phyloP scores from a whole-genome alignment of 768 basidiomycete genomes.

The Coprinopsis marcescibilis region DNA sequence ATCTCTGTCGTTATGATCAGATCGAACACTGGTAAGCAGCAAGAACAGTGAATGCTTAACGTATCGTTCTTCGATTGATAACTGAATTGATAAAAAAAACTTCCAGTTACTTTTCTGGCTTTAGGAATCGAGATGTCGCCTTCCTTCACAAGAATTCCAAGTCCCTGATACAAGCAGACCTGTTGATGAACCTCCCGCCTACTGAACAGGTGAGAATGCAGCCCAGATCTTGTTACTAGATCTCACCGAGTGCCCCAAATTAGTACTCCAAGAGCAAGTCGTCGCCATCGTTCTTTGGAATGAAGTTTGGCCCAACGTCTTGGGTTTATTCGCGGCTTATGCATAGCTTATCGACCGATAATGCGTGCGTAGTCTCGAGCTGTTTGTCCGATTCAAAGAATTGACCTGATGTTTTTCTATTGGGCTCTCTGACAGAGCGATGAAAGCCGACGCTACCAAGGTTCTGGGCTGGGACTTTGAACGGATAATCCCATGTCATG shows the following conservation, averaged over 20 bases:
- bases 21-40: conserved; percentile 49
- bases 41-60: too few relatives aligned
- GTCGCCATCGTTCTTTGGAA: conserved; percentile 19
- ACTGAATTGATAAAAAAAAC: background rate
- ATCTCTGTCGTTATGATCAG: conserved; percentile 17
- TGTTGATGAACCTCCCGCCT: conserved; percentile 77
- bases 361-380: conserved; percentile 27
- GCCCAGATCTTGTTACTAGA: background rate
- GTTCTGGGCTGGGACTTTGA: conserved; percentile 73
- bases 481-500: conserved; percentile 70
- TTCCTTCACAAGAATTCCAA: conserved; percentile 71
- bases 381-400: background rate
- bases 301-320: conserved; percentile 30
- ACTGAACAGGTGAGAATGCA: conserved; percentile 55
- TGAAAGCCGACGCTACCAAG: conserved; percentile 57
- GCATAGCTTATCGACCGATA: conserved; percentile 30
- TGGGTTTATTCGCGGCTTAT: conserved; percentile 29
- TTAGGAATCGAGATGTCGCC: conserved; percentile 75
- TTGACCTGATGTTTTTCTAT: too few relatives aligned
- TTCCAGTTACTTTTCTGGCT: conserved; percentile 61
- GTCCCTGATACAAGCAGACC: conserved; percentile 74
- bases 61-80: too few relatives aligned
- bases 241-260: background rate
- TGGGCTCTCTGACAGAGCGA: too few relatives aligned
- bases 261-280: conserved; percentile 37